Evolutionary conservation across 257 asterid genomes (phyloP).

Genomic region (Catharanthus roseus): DNA sequence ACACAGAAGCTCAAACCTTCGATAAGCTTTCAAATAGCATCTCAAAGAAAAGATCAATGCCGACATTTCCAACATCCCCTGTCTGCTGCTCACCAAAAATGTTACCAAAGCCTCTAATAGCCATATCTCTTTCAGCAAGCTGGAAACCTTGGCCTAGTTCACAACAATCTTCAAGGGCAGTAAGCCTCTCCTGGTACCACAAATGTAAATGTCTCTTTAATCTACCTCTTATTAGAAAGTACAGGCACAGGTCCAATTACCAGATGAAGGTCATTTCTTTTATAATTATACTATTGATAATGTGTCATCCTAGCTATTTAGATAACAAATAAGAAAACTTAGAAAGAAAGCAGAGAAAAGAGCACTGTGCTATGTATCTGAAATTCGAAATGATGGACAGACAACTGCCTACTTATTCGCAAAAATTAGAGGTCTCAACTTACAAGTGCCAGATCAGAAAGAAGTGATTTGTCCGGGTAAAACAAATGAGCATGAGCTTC

Average conservation of each 20-base stretch:
- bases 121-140: constrained; percentile 99
- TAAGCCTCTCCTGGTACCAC: constrained; percentile 70
- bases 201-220: neutral
- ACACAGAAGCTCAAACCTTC: constrained; percentile 48
- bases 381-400: neutral
- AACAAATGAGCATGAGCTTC: constrained; percentile 95
- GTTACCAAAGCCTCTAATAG: constrained; percentile 95
- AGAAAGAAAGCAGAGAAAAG: neutral
- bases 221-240: neutral
- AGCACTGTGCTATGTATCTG: neutral
- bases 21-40: constrained; percentile 98
- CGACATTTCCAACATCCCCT: constrained; percentile 98
- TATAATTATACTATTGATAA: neutral
- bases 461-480: constrained; percentile 84
- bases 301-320: neutral
- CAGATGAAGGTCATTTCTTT: neutral
- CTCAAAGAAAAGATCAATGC: constrained; percentile 98
- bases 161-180: constrained; percentile 92
- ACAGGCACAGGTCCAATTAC: neutral
- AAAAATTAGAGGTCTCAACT: constrained; percentile 25
- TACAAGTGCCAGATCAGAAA: constrained; percentile 88
- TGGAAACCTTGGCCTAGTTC: constrained; percentile 97
- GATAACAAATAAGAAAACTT: neutral
- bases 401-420: constrained; percentile 11
- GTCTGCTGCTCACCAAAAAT: constrained; percentile 99